Evolutionary conservation across 1,284 basidiomycete species (phyloP).

Genomic region (Phlebopus sp.): DNA sequence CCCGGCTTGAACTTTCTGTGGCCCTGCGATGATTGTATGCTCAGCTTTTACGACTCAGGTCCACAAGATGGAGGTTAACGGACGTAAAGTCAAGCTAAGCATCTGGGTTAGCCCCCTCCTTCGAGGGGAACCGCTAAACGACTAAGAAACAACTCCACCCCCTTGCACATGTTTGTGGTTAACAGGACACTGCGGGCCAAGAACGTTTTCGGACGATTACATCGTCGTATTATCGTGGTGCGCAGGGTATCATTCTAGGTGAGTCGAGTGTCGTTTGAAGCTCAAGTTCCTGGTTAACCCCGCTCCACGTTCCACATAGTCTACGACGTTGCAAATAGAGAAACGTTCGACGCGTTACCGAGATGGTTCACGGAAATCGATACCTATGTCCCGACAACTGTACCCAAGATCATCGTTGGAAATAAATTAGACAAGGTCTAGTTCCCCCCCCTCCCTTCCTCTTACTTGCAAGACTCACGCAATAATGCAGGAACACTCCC

Average conservation of each 20-base stretch:
- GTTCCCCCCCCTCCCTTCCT: background rate
- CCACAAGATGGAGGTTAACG: slow-evolving; percentile 79
- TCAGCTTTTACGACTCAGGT: too few species aligned
- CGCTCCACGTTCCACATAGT: slow-evolving; percentile 46
- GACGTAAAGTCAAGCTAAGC: slow-evolving; percentile 76
- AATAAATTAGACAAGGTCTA: slow-evolving; percentile 94
- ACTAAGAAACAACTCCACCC: background rate
- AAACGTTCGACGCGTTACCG: slow-evolving; percentile 89
- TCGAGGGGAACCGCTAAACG: too few species aligned
- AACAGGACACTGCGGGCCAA: slow-evolving; percentile 86
- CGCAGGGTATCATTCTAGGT: slow-evolving; percentile 93
- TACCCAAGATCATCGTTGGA: slow-evolving; percentile 94
- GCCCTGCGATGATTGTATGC: too few species aligned
- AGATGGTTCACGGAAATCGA: slow-evolving; percentile 95
- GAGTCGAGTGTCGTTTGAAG: too few species aligned
- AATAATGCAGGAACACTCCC: slow-evolving; percentile 71
- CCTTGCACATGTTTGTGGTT: background rate
- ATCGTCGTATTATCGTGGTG: slow-evolving; percentile 88
- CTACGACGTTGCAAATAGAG: slow-evolving; percentile 90
- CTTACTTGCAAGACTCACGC: too few species aligned
- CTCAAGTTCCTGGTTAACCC: slow-evolving; percentile 1
- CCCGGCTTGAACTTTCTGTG: background rate
- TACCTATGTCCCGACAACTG: slow-evolving; percentile 83
- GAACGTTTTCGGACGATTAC: slow-evolving; percentile 92
- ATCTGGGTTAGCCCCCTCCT: slow-evolving; percentile 62